Conservation (phyloP, 257 asterid genomes). For the Jaltomata sinuosa region DNA sequence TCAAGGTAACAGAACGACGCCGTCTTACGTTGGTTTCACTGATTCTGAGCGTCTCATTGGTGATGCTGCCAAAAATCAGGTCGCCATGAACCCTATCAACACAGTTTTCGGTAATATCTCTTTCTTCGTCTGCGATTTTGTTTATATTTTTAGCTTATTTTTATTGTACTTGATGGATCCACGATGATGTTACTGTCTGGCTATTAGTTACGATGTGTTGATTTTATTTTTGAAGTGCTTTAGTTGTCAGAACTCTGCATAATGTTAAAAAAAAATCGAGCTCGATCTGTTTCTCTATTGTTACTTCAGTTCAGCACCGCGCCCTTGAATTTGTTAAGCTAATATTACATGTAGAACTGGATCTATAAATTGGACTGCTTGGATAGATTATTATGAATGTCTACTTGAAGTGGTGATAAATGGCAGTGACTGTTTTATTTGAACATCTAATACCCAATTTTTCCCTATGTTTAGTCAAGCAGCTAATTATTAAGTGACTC, state of each 20-base stretch:
- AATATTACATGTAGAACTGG: background rate
- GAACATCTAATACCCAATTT: background rate
- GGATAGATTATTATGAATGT: background rate
- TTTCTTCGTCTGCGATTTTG: background rate
- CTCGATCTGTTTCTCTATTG: too few species aligned
- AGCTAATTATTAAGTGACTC: background rate
- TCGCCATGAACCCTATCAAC: constrained; percentile 78
- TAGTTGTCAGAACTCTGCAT: background rate
- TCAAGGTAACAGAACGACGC: constrained; percentile 86
- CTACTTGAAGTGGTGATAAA: background rate
- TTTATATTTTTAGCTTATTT: background rate
- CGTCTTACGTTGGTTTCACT: constrained; percentile 72
- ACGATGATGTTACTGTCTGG: too few species aligned
- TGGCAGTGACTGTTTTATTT: background rate
- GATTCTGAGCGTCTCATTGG: constrained; percentile 78
- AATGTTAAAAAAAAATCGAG: too few species aligned
- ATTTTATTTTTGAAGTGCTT: background rate
- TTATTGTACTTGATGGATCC: background rate
- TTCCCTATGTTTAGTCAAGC: background rate
- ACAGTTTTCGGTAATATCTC: constrained; percentile 62
- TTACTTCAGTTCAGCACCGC: background rate
- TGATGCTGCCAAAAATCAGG: constrained; percentile 94
- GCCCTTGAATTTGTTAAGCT: background rate
- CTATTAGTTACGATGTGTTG: background rate
- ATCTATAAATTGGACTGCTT: background rate